Evolutionary conservation across 495 filamentous ascomycete species (phyloP), one percentile per base, ranked within the genome.

Genomic region (Hapsidospora chrysogenum): DNA sequence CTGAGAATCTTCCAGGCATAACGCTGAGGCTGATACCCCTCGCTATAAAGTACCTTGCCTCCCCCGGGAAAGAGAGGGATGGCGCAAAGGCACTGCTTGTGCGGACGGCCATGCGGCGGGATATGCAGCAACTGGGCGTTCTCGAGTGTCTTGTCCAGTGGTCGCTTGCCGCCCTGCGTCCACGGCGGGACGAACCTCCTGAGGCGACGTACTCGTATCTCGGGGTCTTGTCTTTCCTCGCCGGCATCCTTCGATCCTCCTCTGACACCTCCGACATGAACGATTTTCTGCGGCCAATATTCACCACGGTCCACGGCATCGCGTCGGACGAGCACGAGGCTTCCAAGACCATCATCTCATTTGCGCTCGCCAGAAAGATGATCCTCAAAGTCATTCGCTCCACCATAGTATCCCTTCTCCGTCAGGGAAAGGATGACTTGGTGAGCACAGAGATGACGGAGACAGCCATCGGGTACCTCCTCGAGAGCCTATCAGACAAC

Each of bases 31-130:
- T 89, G 31, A 55, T 94, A 20, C 66, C 70, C 6, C 50, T 92
- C n/a, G 77, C 70, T 9, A 52, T 80, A 37, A 60, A 68, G 35
- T 79, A 80, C 46, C 70, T 99, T 20, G 60, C 69, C 19, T 69
- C 66, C 2, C 60, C 89, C 0, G 80, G 85, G 2, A 94, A 92
- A 50, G 85, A 93, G 50, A 72, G 81, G 32, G 82, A 89, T 52
- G 82, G 84, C 13, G 85, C 87, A 8, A 82, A 75, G 22, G 63
- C 68, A 8, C 60, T 95, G n/a, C 58, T 99, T 20, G 78, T 85
- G 9, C 69, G 85, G 14, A 61, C 96, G 14, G 68, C 74, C n/a
- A 64, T 86, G 41, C 70, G 92, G 13, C 71, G 69, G 26, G 89
- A 99, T 51, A 94, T 96, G 87, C 76, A 81, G 50, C 58, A 68